phyloP scores from a whole-genome alignment of 2,329 filamentous ascomycete genomes.

The Penicillium frequentans region DNA sequence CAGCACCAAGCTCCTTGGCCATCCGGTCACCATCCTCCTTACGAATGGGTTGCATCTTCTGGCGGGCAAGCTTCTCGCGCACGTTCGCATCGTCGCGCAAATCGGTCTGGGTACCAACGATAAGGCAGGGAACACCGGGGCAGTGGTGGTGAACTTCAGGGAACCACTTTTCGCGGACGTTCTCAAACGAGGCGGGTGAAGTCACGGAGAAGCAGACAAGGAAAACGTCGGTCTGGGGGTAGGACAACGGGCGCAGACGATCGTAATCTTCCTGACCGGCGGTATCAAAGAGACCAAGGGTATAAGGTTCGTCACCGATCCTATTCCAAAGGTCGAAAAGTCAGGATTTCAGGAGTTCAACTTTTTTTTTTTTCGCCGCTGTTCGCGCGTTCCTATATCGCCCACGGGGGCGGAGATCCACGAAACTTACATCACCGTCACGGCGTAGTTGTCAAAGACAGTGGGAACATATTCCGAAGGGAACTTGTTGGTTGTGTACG shows the following conservation, averaged over 20 bases:
- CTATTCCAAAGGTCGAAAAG: slow-evolving; percentile 47
- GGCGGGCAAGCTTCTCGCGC: slow-evolving; percentile 86
- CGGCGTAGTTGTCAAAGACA: slow-evolving; percentile 99
- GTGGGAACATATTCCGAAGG: slow-evolving; percentile 99
- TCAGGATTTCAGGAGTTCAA: neutral
- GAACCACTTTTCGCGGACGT: slow-evolving; percentile 99
- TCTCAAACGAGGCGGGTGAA: slow-evolving; percentile 96
- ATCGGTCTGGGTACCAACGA: slow-evolving; percentile 97
- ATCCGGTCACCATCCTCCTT: slow-evolving; percentile 93
- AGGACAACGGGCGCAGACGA: slow-evolving; percentile 90
- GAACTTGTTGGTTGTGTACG: slow-evolving; percentile 99
- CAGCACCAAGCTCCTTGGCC: slow-evolving; percentile 94
- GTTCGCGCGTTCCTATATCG: neutral
- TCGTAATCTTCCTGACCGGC: slow-evolving; percentile 99
- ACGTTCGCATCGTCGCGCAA: slow-evolving; percentile 85
- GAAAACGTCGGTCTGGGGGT: slow-evolving; percentile 98
- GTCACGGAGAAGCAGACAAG: slow-evolving; percentile 98
- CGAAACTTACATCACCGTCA: slow-evolving; percentile 94
- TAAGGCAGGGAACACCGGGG: slow-evolving; percentile 93
- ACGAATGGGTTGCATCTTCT: slow-evolving; percentile 91
- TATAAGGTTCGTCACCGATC: slow-evolving; percentile 99
- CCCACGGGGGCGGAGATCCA: neutral
- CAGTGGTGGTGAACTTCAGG: slow-evolving; percentile 99
- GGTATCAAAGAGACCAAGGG: slow-evolving; percentile 94
- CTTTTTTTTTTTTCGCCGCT: slow-evolving; percentile 1